phyloP scores from a whole-genome alignment of 345 rosid genomes.

The Kandelia obovata region DNA sequence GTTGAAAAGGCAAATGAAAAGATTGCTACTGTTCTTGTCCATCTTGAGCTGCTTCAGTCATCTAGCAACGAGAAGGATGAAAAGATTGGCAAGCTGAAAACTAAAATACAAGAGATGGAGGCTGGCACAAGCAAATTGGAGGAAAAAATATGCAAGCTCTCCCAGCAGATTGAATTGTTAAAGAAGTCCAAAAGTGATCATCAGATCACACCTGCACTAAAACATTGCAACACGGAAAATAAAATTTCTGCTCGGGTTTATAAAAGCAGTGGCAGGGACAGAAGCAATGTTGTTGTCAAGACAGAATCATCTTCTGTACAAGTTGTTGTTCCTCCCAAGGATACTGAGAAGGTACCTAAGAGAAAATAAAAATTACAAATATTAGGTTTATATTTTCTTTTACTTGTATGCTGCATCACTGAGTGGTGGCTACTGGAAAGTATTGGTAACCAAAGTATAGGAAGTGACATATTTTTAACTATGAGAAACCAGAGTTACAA shows the following conservation, averaged over 20 bases:
- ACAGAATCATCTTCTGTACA: slow-evolving; percentile 39
- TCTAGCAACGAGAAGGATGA: slow-evolving; percentile 60
- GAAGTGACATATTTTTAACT: too few relatives aligned
- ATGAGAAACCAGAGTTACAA: too few relatives aligned
- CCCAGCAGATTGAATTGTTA: slow-evolving; percentile 45
- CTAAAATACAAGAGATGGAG: slow-evolving; percentile 51
- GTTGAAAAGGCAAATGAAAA: slow-evolving; percentile 50
- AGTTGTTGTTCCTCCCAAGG: slow-evolving; percentile 17
- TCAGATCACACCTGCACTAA: slow-evolving; percentile 42
- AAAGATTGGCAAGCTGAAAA: slow-evolving; percentile 42
- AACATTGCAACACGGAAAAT: slow-evolving; percentile 30
- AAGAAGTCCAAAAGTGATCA: slow-evolving; percentile 39
- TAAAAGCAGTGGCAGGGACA: slow-evolving; percentile 20
- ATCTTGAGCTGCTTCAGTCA: slow-evolving; percentile 53
- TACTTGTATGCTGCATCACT: not conserved
- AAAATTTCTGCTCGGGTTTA: slow-evolving; percentile 24
- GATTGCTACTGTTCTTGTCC: slow-evolving; percentile 49
- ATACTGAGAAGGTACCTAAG: slow-evolving; percentile 48
- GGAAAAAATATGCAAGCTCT: slow-evolving; percentile 43
- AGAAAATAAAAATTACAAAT: not conserved
- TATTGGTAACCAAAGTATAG: too few relatives aligned
- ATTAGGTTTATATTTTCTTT: not conserved
- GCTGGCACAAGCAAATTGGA: slow-evolving; percentile 37
- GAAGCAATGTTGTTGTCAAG: slow-evolving; percentile 20
- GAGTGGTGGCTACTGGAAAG: not conserved